Evolutionary conservation across 129 eudicot species (phyloP), one percentile per base, ranked within the genome.

Genomic region (Heracleum sosnowskyi): DNA sequence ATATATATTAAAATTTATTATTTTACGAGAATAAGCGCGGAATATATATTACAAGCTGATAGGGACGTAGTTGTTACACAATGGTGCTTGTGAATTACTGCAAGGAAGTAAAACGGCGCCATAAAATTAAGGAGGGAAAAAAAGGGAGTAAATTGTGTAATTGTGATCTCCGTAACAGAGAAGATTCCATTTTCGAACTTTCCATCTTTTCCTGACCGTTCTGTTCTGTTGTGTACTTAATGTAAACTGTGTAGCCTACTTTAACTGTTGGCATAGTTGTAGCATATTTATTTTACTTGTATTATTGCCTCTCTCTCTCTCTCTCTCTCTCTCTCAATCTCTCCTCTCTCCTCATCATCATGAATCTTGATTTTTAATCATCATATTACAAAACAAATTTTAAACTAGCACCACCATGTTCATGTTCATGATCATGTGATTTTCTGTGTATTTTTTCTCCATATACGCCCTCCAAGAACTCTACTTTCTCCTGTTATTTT

Each of bases 341-440:
- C 62, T 53, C 62, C 62, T 53, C 62, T 53, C 62, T 53, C 29
- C 64, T 57, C 64, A 57, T 60, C 34, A 60, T 60, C 68, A 60
- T 60, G 26, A 60, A 60, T 60, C 68, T 60, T 26, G 68, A 60
- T 60, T 60, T 57, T 60, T 60, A 60, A 60, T 60, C 16, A n/a
- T 60, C 68, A 60, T n/a, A 8, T 26, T 26, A 22, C 68, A n/a
- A 26, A 60, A 22, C 68, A 60, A 60, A 60, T 10, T 60, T 57
- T 57, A 57, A 57, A 57, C 33, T n/a, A 57, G 33, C 66, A 57
- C 66, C 31, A n/a, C 33, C 64, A 24, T 57, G 64, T 57, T 9
- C 66, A 57, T 47, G 55, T 16, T 47, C 68, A 24, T 33, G 39
- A 66, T 66, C 72, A 66, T 66, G 72, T 66, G 39, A 66, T 28